Base-by-base conservation (phyloP, 768 basidiomycete genomes). In the Sporobolomyces pararoseus region DNA sequence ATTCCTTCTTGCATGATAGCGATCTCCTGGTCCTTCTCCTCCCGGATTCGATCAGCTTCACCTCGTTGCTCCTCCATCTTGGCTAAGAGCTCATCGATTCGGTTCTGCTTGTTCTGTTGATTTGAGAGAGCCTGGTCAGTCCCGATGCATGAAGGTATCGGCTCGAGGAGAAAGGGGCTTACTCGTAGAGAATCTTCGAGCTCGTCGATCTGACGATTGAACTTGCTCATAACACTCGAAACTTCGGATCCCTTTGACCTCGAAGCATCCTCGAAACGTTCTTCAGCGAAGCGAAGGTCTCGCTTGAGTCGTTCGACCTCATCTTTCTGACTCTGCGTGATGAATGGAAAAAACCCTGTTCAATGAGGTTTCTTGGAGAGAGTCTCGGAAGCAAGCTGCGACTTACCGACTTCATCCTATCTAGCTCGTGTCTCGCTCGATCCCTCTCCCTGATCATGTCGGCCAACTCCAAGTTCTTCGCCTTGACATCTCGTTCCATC, bases 381-480 rank as follows among this genome's bases (percentile, higher is more conserved):
- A 39, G 49, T 16, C 39, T 29, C 53, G 14, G 13, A 17, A 37
- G 59, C 27, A n/a, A 13, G 37, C 10, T 7, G 19, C 34, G 10
- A 79, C 82, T 70, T 67, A 82, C 82, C 7, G 91, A 86, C 81
- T 95, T 97, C 78, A 91, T 85, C 27, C 96, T 84, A 78, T 99
- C 96, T 29, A 97, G 82, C 74, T 99, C 96, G 77, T 96, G 98
- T 51, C 96, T 84, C 42, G 95, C 93, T 65, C 94, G 85, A 78
- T 99, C 96, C 39, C 96, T 87, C 80, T 99, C 96, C 53, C 95
- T 86, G 75, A 99, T 89, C 96, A 99, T 99, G 78, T 98, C 96
- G 29, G 96, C 96, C 25, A 99, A 83, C 79, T 98, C 96, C 64
- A 99, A 80, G 78, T 97, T 99, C 85, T 99, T 99, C n/a, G 90